phyloP scores from a whole-genome alignment of 495 filamentous ascomycete genomes.

The Aspergillus olivimuriae region DNA sequence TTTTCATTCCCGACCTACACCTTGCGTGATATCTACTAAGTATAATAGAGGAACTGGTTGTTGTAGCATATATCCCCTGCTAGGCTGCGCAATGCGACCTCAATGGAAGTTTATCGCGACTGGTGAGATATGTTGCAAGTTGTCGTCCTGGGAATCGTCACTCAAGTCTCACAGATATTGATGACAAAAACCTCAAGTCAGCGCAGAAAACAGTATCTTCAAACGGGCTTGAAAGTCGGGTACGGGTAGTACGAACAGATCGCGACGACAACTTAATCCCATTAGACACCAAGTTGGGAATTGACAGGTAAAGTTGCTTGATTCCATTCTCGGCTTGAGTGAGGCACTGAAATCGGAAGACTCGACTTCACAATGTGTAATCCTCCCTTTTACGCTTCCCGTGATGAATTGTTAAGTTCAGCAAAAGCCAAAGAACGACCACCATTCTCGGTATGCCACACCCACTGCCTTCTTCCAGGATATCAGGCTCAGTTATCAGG shows the following conservation, averaged over 20 bases:
- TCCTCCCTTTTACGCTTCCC: conserved; percentile 83
- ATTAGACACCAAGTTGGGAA: conserved; percentile 28
- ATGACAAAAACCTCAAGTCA: conserved; percentile 59
- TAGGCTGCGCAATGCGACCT: conserved; percentile 62
- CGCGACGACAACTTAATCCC: conserved; percentile 54
- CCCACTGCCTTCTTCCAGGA: background rate
- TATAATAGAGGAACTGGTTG: conserved; percentile 68
- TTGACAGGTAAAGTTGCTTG: no score
- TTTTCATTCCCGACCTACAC: background rate
- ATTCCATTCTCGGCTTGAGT: no score
- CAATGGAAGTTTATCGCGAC: conserved; percentile 70
- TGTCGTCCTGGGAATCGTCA: background rate
- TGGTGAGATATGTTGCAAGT: no score
- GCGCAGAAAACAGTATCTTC: conserved; percentile 55
- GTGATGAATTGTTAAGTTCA: conserved; percentile 57
- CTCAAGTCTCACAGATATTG: conserved; percentile 56
- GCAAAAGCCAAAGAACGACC: conserved; percentile 59
- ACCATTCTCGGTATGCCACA: conserved; percentile 52
- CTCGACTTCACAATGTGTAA: conserved; percentile 93
- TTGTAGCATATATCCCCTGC: conserved; percentile 82
- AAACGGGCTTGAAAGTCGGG: conserved; percentile 60
- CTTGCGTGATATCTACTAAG: conserved; percentile 8
- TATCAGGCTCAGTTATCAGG: conserved; percentile 20
- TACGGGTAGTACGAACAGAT: conserved; percentile 53
- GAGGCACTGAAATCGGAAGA: conserved; percentile 28